Evolutionary conservation across 1,139 yeast genomes (phyloP).

Genomic region (Petasospora fabianii): DNA sequence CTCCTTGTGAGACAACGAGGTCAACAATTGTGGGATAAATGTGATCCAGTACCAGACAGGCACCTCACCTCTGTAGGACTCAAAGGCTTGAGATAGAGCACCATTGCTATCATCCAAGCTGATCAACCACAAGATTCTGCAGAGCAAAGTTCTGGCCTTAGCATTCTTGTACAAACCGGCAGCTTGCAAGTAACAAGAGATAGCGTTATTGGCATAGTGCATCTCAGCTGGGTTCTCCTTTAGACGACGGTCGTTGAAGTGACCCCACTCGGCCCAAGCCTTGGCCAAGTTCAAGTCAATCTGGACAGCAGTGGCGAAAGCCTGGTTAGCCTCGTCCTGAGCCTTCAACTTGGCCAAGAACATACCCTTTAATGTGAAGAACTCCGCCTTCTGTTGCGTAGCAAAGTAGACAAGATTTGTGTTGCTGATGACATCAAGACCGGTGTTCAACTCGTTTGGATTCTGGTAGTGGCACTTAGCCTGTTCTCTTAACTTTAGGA

Average conservation of each 20-base stretch:
- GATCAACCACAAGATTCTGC: conserved; percentile 90
- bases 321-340: conserved; percentile 93
- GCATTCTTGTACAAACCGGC: conserved; percentile 94
- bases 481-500: conserved; percentile 90
- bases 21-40: conserved; percentile 87
- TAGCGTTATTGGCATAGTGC: conserved; percentile 87
- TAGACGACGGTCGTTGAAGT: conserved; percentile 84
- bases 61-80: conserved; percentile 89
- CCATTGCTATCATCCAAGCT: conserved; percentile 87
- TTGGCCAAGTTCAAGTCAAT: conserved; percentile 90
- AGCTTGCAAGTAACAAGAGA: conserved; percentile 94
- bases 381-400: conserved; percentile 96
- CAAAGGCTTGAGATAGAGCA: conserved; percentile 81
- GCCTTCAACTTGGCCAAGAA: conserved; percentile 86
- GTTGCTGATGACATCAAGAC: conserved; percentile 93
- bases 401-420: conserved; percentile 95
- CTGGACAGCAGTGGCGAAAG: conserved; percentile 96
- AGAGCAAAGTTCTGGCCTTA: conserved; percentile 81
- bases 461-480: conserved; percentile 97
- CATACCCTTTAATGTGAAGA: conserved; percentile 96
- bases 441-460: conserved; percentile 81
- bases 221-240: conserved; percentile 82
- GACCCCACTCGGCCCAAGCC: conserved; percentile 99
- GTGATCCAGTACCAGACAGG: conserved; percentile 99
- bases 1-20: conserved; percentile 87